Evolutionary conservation across 1,284 basidiomycete genomes (phyloP).

Genomic region (Tremellales sp.): DNA sequence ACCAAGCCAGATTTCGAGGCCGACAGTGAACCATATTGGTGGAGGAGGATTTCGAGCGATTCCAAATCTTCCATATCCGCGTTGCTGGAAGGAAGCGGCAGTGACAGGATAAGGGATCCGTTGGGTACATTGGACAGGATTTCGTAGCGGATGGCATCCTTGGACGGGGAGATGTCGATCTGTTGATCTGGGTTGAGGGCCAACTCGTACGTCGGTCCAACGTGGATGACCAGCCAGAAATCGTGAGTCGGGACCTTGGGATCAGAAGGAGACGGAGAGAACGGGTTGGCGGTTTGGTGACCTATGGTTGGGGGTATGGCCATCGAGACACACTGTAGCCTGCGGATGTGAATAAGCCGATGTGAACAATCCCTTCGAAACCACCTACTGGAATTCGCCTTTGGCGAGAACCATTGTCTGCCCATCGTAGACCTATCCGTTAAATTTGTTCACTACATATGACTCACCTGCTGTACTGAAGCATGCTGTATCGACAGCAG

Average conservation of each 20-base stretch:
- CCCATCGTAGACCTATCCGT: conserved; percentile 34
- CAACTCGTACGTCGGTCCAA: conserved; percentile 43
- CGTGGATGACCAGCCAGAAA: conserved; percentile 47
- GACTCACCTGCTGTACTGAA: conserved; percentile 36
- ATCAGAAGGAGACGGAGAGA: conserved; percentile 38
- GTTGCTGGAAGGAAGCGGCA: conserved; percentile 46
- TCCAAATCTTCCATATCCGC: conserved; percentile 60
- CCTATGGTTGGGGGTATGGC: conserved; percentile 45
- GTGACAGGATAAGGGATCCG: conserved; percentile 48
- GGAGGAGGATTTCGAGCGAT: conserved; percentile 64
- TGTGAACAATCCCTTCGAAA: not conserved
- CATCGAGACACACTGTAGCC: conserved; percentile 46
- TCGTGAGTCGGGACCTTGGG: conserved; percentile 43
- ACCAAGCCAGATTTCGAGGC: conserved; percentile 28
- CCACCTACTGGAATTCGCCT: conserved; percentile 40
- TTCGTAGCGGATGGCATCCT: conserved; percentile 28
- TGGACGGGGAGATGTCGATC: conserved; percentile 16
- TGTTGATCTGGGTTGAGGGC: conserved; percentile 36
- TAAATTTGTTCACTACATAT: not conserved
- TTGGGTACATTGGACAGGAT: conserved; percentile 37
- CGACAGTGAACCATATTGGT: conserved; percentile 58
- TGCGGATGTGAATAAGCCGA: conserved; percentile 6
- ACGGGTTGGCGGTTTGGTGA: conserved; percentile 47
- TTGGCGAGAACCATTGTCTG: conserved; percentile 33
- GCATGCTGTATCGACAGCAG: conserved; percentile 39